Evolutionary conservation across 257 asterid genomes (phyloP).

Genomic region (Hygrophila difformis): DNA sequence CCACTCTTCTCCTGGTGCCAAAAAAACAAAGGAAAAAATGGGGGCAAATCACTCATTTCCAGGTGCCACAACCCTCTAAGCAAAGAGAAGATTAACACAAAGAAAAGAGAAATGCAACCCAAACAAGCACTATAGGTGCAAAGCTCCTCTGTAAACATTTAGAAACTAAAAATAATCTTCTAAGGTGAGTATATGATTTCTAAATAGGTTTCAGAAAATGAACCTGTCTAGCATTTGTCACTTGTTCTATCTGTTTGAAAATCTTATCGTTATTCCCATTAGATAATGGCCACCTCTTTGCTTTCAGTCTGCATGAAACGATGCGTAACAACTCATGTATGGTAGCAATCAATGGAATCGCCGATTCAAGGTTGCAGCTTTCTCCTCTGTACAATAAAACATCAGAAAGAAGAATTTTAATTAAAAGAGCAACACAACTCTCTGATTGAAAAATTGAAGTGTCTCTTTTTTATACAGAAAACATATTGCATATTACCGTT

Average conservation of each 20-base stretch:
- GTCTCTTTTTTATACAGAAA: constrained; percentile 8
- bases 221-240: no score
- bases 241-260: no score
- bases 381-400: constrained; percentile 36
- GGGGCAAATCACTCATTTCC: no score
- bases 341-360: constrained; percentile 57
- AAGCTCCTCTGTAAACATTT: background rate
- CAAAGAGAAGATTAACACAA: constrained; percentile 11
- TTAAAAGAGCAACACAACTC: constrained; percentile 18
- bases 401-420: constrained; percentile 13
- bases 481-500: constrained; percentile 32
- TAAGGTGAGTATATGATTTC: no score
- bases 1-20: constrained; percentile 92
- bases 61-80: no score
- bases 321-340: constrained; percentile 60
- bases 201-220: no score
- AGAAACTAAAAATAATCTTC: constrained; percentile 43
- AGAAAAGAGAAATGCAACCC: background rate
- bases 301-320: no score
- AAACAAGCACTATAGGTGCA: background rate
- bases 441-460: no score
- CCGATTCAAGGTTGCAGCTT: constrained; percentile 41
- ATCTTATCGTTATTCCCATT: no score
- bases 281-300: no score
- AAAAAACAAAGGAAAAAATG: no score